Evolutionary conservation across 2,329 filamentous ascomycete species (phyloP), one percentile per base, ranked within the genome.

Genomic region (Colletotrichum karsti): DNA sequence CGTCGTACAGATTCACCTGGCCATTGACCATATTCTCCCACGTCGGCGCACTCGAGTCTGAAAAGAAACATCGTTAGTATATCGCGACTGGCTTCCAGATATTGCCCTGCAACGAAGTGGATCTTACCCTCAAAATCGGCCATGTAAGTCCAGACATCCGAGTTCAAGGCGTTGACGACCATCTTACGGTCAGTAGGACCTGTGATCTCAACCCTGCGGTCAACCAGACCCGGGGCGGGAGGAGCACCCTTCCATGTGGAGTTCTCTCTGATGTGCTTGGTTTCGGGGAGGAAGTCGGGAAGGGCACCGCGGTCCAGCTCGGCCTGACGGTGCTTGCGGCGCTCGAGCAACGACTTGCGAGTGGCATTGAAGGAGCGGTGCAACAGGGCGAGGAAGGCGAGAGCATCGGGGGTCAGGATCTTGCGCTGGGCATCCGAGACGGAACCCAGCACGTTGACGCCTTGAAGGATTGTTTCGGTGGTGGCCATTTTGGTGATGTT

Each of bases 21-120:
- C 96, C 96, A 74, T 96, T 97, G 85, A 98, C 92, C 95, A 98
- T 98, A 85, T 98, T 98, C 73, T 97, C 94, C 96, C 96, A 99
- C 46, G 96, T 98, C 24, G 96, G 96, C 24, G 96, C 95, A 77
- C 88, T 96, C 7, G 96, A 97, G 81, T 98, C 95, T 97, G 75
- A 15, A 13, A 44, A 13, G 15, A 12, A 7, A 22, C 9, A 30
- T 53, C 55, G 70, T 69, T 7, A 57, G 54, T 20, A 8, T 13
- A 35, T 1, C 10, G 33, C 33, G n/a, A n/a, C n/a, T n/a, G n/a
- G n/a, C n/a, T n/a, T n/a, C n/a, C n/a, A n/a, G n/a, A n/a, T n/a
- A n/a, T n/a, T n/a, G n/a, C n/a, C n/a, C n/a, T n/a, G n/a, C n/a
- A n/a, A n/a, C n/a, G n/a, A n/a, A n/a, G n/a, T n/a, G n/a, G 33